phyloP scores from a whole-genome alignment of 2,329 filamentous ascomycete genomes.

The Epichloe hybrida region DNA sequence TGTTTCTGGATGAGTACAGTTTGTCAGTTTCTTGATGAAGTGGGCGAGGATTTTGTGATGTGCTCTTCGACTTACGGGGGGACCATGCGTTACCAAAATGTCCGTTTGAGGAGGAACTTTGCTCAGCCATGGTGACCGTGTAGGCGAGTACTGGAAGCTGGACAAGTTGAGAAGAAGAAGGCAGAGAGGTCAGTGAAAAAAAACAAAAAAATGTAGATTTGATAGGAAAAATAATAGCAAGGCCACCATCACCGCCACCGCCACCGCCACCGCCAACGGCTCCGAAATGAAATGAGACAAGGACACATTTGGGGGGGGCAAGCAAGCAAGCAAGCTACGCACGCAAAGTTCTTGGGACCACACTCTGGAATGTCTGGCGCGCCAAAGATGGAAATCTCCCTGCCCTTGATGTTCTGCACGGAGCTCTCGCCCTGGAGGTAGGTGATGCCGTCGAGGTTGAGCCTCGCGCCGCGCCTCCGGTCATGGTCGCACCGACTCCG shows the following conservation, averaged over 20 bases:
- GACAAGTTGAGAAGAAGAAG: background rate
- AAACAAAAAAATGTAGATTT: background rate
- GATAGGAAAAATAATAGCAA: background rate
- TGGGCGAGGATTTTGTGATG: too few relatives aligned
- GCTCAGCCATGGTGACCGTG: conserved; percentile 56
- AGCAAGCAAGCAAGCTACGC: conserved; percentile 7
- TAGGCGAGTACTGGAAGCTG: conserved; percentile 59
- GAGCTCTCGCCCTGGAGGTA: conserved; percentile 63
- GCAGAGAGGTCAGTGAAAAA: background rate
- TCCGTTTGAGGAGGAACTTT: conserved; percentile 61
- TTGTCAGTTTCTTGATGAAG: too few relatives aligned
- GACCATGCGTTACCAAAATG: conserved; percentile 69
- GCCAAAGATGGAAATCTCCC: conserved; percentile 54
- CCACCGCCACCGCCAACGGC: too few relatives aligned
- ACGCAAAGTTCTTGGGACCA: conserved; percentile 55
- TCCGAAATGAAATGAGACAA: background rate
- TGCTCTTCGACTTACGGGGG: conserved; percentile 40
- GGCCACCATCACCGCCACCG: too few relatives aligned
- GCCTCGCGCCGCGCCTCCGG: conserved; percentile 30
- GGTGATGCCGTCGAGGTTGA: conserved; percentile 54
- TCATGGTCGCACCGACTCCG: conserved; percentile 45
- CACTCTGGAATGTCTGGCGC: conserved; percentile 67
- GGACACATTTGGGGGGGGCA: background rate
- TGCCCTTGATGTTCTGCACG: conserved; percentile 47
- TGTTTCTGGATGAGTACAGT: conserved; percentile 30